Conservation (phyloP, 306 rosid genomes). For the Corylus americana region DNA sequence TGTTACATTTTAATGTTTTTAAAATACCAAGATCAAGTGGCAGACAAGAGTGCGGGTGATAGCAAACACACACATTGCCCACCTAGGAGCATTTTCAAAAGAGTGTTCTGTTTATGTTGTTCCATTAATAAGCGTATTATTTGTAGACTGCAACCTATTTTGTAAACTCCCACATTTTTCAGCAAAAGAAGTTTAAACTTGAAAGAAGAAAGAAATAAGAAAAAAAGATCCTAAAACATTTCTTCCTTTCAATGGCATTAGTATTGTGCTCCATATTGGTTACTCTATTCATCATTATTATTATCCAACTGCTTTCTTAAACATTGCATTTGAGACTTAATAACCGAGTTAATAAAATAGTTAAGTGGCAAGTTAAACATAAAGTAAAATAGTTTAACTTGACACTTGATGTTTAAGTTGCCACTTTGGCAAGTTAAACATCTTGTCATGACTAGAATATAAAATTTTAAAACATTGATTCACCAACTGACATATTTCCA, state of each 20-base stretch:
- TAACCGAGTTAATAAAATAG: background rate
- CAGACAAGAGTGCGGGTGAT: background rate
- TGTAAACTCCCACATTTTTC: too few relatives aligned
- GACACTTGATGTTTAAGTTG: too few relatives aligned
- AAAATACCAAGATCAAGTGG: background rate
- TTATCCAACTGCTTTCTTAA: slow-evolving; percentile 10
- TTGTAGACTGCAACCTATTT: background rate
- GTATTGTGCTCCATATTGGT: background rate
- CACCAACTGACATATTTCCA: slow-evolving; percentile 5
- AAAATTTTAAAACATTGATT: background rate
- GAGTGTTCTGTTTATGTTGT: background rate
- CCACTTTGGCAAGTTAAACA: background rate
- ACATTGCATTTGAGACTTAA: slow-evolving; percentile 18
- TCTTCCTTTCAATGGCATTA: background rate
- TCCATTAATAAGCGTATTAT: background rate
- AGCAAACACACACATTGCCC: background rate
- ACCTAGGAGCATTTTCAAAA: background rate
- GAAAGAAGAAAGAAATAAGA: too few relatives aligned
- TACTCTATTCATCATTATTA: background rate
- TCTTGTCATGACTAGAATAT: background rate
- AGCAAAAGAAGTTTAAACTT: too few relatives aligned
- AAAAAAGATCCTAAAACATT: background rate
- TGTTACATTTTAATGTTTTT: too few relatives aligned
- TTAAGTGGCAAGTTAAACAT: background rate
- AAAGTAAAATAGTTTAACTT: too few relatives aligned